Evolutionary conservation across 1,284 basidiomycete genomes (phyloP).

Genomic region (Laetiporus sulphureus): DNA sequence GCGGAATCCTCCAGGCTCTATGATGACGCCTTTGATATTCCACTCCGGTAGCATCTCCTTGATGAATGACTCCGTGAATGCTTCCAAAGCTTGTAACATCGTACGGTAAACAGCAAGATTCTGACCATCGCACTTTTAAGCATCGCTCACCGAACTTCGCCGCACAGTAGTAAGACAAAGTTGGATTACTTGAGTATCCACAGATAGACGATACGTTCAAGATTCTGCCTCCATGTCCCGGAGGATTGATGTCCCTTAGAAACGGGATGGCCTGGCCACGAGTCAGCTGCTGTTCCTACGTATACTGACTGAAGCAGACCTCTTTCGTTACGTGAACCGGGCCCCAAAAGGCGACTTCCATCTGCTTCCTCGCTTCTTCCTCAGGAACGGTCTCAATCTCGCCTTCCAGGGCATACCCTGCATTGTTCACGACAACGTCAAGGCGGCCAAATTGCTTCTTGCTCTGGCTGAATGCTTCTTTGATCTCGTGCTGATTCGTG

Average conservation of each 20-base stretch:
- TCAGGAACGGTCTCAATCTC: conserved; percentile 29
- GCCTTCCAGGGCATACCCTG: conserved; percentile 25
- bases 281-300: too few species aligned
- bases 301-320: conserved; percentile 2
- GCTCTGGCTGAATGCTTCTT: conserved; percentile 24
- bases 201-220: conserved; percentile 29
- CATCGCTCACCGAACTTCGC: conserved; percentile 29
- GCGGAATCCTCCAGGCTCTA: conserved; percentile 31
- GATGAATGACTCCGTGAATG: conserved; percentile 25
- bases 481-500: conserved; percentile 21
- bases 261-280: conserved; percentile 22
- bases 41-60: conserved; percentile 23
- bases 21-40: conserved; percentile 29
- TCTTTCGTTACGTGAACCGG: conserved; percentile 23
- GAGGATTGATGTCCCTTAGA: conserved; percentile 23
- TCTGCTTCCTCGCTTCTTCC: conserved; percentile 20
- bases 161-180: conserved; percentile 25
- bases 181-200: conserved; percentile 26
- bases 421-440: conserved; percentile 35
- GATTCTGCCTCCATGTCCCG: conserved; percentile 24
- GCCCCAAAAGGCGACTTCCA: conserved; percentile 32
- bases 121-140: not conserved
- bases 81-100: conserved; percentile 27
- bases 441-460: conserved; percentile 29
- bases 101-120: not conserved